phyloP scores from a whole-genome alignment of 768 basidiomycete species.

The Termitomyces sp. region DNA sequence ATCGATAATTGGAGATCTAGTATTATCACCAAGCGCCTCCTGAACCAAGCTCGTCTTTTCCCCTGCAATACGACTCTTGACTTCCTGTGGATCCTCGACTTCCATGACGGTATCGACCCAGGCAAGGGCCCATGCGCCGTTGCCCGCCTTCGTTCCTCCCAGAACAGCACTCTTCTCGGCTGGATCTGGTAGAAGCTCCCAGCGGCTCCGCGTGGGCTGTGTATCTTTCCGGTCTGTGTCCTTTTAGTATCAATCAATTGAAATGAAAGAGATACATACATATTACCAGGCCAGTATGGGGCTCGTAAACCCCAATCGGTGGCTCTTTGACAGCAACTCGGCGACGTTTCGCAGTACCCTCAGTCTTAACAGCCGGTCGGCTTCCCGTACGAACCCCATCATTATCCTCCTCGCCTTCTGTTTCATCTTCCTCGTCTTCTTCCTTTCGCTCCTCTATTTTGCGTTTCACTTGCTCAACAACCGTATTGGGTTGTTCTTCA shows the following conservation, averaged over 20 bases:
- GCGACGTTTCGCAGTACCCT: constrained; percentile 18
- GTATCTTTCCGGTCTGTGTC: constrained; percentile 70
- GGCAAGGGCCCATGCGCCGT: constrained; percentile 77
- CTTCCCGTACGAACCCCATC: background rate
- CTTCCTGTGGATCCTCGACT: constrained; percentile 1
- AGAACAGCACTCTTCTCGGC: constrained; percentile 42
- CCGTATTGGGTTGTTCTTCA: constrained; percentile 16
- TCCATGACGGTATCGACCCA: constrained; percentile 68
- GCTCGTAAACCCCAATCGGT: constrained; percentile 76
- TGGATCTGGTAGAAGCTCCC: constrained; percentile 54
- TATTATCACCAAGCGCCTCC: background rate
- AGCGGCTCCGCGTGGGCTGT: constrained; percentile 64
- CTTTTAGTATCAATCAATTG: background rate
- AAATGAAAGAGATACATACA: constrained; percentile 43
- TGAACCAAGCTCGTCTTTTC: background rate
- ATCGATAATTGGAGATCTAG: background rate
- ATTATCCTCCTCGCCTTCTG: background rate
- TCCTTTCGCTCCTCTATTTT: constrained; percentile 27
- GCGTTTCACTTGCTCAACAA: constrained; percentile 16
- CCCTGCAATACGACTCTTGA: background rate
- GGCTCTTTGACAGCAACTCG: constrained; percentile 28
- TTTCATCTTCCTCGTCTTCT: constrained; percentile 25
- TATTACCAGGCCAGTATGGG: constrained; percentile 71
- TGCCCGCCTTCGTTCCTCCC: constrained; percentile 73
- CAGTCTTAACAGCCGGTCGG: background rate